A percentile compares a stretch with the other conserved stretches of the same genome.
phyloP scores from a whole-genome alignment of 176 grass and related monocot genomes.

The Melocanna baccifera region DNA sequence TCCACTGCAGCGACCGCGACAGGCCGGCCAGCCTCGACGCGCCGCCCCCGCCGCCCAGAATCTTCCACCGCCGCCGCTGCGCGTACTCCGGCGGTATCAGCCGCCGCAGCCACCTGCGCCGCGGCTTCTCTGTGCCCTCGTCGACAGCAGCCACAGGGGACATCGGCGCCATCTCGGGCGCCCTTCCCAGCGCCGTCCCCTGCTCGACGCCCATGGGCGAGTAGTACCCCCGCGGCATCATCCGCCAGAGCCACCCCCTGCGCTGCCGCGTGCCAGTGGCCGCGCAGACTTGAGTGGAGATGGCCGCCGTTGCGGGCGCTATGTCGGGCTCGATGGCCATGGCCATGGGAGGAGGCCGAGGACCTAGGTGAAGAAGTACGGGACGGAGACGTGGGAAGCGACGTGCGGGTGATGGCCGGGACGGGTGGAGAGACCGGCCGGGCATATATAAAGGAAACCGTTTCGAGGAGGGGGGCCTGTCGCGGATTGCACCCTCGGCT shows the following conservation, averaged over 20 bases:
- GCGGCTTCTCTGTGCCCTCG: neutral
- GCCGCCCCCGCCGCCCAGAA: neutral
- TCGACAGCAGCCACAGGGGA: neutral
- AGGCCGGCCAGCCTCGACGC: conserved; percentile 32
- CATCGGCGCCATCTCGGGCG: neutral
- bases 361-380: neutral
- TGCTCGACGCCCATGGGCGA: neutral
- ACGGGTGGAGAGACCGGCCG: neutral
- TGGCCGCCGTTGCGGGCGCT: neutral
- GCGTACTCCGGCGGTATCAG: neutral
- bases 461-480: neutral
- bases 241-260: conserved; percentile 28
- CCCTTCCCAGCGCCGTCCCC: neutral
- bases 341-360: neutral
- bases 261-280: neutral
- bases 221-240: conserved; percentile 16
- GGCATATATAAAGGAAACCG: conserved; percentile 10
- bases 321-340: conserved; percentile 11
- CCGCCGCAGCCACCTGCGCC: conserved; percentile 26
- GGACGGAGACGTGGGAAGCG: neutral
- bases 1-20: conserved; percentile 27
- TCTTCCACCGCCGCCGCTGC: conserved; percentile 5
- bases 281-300: neutral
- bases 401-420: neutral
- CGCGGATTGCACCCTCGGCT: neutral